Base-by-base conservation (phyloP, 1,284 basidiomycete species). In the Schizophyllum amplum region DNA sequence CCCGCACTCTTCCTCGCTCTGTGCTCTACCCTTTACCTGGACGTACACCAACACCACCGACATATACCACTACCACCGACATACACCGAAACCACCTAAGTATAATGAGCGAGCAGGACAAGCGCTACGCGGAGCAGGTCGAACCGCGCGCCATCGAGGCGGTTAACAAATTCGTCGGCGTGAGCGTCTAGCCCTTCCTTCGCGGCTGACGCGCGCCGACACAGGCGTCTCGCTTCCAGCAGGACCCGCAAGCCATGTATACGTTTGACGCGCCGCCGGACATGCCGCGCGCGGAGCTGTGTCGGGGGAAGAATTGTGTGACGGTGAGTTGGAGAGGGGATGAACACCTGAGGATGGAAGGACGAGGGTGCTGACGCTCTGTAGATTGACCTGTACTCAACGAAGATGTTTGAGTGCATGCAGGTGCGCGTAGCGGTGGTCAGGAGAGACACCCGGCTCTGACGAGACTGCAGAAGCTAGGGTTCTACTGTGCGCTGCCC, bases 401-500 rank as follows among this genome's bases (percentile, higher is more conserved):
- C 79, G 62, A 73, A 76, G 54, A 67, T 91, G 57, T 90, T 92
- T 70, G 76, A 82, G 68, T 82, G 85, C 56, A 91, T 92, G 88
- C 89, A 90, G 80, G 83, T 83, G 61, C 55, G 77, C 67, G 4
- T 57, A 66, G 24, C 60, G 62, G 57, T 53, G 56, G 62, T 54
- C 60, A 51, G 26, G 13, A 55, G 55, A 55, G 17, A 48, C 17
- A 13, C 6, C 42, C 22, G 13, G 24, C 27, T 51, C 48, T 33
- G 26, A 52, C 13, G 26, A 21, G 15, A 51, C 20, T 24, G 26
- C 57, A 86, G 83, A 75, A 77, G 7, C 71, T 77, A 64, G 86
- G 83, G 20, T 90, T 90, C 72, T 92, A 83, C 72, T 91, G 86
- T 67, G 80, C 83, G 3, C 69, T 90, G 33, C 87, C 87, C 7